Evolutionary conservation across 225 moss, liverwort and hornwort genomes (phyloP), one percentile per base, ranked within the genome.

Genomic region (Asterella californica): DNA sequence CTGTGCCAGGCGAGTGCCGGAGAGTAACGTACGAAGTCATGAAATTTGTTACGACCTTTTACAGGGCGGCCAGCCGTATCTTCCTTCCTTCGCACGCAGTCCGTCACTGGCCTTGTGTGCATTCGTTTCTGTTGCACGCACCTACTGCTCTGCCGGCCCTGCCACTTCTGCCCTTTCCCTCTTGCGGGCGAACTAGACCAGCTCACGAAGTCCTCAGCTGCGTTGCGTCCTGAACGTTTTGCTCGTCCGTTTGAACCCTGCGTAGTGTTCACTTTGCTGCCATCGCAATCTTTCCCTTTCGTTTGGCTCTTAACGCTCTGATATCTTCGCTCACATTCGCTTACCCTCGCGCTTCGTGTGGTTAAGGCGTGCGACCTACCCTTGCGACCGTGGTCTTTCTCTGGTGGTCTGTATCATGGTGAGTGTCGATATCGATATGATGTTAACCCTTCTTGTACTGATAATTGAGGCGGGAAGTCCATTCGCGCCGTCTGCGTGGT

Each of bases 31-130:
- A 49, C 72, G 21, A 10, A 70, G 32, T 37, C 14, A 22, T 45
- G 69, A 21, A 45, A 47, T 72, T 72, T 72, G 47, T 49, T 72
- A 72, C 72, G 72, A 72, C 48, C 2, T 27, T 72, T 27, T 72
- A 11, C 47, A 38, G 72, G 72, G 47, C 72, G 48, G 48, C 72
- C 9, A 24, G 34, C 38, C 0, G 14, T 15, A 2, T n/a, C 46
- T 25, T 25, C 27, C 48, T 72, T 72, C 72, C 72, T 72, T 72
- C 47, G 1, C 72, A 69, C 68, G 36, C 37, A 37, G 38, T 38
- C 38, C 47, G 72, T 37, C 47, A 49, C 14, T 67, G 14, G 29
- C 34, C 15, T 36, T 12, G 21, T 27, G 36, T 47, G 69, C 36
- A 69, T 11, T 38, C 69, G 9, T 72, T 46, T 72, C 72, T 47